Evolutionary conservation across 2,329 filamentous ascomycete genomes (phyloP).

Genomic region (Curvularia sp.): DNA sequence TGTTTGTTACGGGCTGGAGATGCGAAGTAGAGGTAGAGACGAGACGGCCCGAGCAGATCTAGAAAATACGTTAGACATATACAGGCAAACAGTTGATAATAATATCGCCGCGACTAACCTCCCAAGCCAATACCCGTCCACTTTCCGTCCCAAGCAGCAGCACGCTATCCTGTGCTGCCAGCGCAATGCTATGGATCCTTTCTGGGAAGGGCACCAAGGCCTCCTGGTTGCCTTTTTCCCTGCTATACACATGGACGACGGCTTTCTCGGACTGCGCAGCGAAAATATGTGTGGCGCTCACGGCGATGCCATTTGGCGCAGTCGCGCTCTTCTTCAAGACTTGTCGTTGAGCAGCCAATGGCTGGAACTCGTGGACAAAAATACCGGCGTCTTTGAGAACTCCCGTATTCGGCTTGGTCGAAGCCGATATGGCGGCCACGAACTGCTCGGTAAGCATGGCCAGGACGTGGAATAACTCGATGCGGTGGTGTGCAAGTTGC

Average conservation of each 20-base stretch:
- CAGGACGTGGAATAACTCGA: slow-evolving; percentile 6
- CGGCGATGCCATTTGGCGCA: slow-evolving; percentile 77
- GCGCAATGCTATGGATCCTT: slow-evolving; percentile 77
- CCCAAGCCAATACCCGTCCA: slow-evolving; percentile 89
- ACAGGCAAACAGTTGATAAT: background rate
- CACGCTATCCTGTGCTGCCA: slow-evolving; percentile 71
- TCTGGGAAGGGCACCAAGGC: slow-evolving; percentile 87
- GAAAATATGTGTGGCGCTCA: slow-evolving; percentile 84
- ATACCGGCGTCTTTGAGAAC: slow-evolving; percentile 81
- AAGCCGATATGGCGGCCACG: slow-evolving; percentile 56
- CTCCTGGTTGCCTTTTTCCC: slow-evolving; percentile 84
- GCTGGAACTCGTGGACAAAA: slow-evolving; percentile 82
- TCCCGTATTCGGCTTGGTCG: slow-evolving; percentile 54
- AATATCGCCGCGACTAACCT: slow-evolving; percentile 64
- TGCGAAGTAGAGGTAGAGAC: slow-evolving; percentile 79
- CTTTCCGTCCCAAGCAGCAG: slow-evolving; percentile 82
- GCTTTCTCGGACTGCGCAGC: slow-evolving; percentile 91
- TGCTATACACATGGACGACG: slow-evolving; percentile 89
- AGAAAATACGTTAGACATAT: slow-evolving; percentile 17
- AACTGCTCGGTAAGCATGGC: slow-evolving; percentile 60
- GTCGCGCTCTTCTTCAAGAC: slow-evolving; percentile 92
- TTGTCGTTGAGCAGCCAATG: slow-evolving; percentile 74
- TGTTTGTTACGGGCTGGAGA: slow-evolving; percentile 78
- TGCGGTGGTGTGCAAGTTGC: slow-evolving; percentile 10
- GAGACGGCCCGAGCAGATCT: slow-evolving; percentile 78